Evolutionary conservation across 1,139 yeast species (phyloP).

Genomic region (Hansenula sp.): DNA sequence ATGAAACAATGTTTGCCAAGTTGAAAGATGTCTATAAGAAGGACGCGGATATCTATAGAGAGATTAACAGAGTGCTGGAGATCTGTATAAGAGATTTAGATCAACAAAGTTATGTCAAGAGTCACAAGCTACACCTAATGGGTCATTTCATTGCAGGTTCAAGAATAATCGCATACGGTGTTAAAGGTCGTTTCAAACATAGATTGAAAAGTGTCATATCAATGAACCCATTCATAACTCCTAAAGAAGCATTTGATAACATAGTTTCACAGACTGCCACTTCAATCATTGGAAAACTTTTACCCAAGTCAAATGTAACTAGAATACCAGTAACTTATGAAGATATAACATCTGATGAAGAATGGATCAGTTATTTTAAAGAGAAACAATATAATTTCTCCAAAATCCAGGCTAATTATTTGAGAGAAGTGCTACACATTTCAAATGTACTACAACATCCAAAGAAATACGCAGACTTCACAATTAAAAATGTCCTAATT

Average conservation of each 20-base stretch:
- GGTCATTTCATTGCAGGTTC: slow-evolving; percentile 13
- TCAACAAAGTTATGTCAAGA: background rate
- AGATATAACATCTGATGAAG: slow-evolving; percentile 9
- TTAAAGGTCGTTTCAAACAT: slow-evolving; percentile 12
- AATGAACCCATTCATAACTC: slow-evolving; percentile 14
- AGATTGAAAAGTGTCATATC: slow-evolving; percentile 13
- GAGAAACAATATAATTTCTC: slow-evolving; percentile 2
- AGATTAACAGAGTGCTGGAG: slow-evolving; percentile 13
- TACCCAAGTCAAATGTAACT: slow-evolving; percentile 4
- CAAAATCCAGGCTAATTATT: slow-evolving; percentile 5
- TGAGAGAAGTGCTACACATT: slow-evolving; percentile 6
- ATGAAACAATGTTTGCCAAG: slow-evolving; percentile 6
- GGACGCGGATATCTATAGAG: slow-evolving; percentile 4
- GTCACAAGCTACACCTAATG: slow-evolving; percentile 11
- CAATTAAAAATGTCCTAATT: slow-evolving; percentile 11
- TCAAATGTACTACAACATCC: slow-evolving; percentile 3
- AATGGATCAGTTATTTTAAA: slow-evolving; percentile 8
- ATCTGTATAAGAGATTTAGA: slow-evolving; percentile 18
- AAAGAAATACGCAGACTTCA: slow-evolving; percentile 6
- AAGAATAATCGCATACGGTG: slow-evolving; percentile 13
- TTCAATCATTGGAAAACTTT: background rate
- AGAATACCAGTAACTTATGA: slow-evolving; percentile 3
- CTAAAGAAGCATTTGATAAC: slow-evolving; percentile 2
- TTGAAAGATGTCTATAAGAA: background rate
- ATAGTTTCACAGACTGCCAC: background rate